These are phyloP conservation scores for Silene noctiflora DNA, from an alignment of 179 eudicot genomes.

Conservation along the genomic window DNA sequence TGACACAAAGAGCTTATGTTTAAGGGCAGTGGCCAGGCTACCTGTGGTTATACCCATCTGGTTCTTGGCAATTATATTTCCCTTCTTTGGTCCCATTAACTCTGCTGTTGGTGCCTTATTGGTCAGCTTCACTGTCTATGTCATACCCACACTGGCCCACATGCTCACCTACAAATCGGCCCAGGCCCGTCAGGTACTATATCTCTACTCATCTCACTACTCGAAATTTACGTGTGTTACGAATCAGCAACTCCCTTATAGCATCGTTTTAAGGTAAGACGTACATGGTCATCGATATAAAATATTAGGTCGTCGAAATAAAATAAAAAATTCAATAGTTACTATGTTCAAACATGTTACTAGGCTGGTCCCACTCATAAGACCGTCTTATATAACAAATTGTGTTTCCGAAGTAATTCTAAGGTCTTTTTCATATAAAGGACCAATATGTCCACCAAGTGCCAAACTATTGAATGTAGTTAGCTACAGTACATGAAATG, in stretches of 20 bases:
- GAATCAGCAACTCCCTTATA: no score
- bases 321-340: no score
- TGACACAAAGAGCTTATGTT: conserved; percentile 47
- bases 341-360: neutral
- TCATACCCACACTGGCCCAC: conserved; percentile 55
- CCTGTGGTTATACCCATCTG: conserved; percentile 62
- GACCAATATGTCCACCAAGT: neutral
- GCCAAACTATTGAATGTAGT: neutral
- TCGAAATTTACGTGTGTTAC: neutral
- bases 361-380: neutral
- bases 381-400: neutral
- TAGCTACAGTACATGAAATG: neutral
- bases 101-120: conserved; percentile 60
- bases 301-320: no score
- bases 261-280: no score
- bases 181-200: conserved; percentile 48
- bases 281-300: no score
- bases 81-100: conserved; percentile 67
- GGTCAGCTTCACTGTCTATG: conserved; percentile 61
- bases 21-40: conserved; percentile 48
- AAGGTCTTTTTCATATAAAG: neutral
- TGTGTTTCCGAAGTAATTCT: neutral
- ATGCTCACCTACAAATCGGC: conserved; percentile 52
- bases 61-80: conserved; percentile 61
- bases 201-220: neutral